phyloP scores from a whole-genome alignment of 2,329 filamentous ascomycete genomes.

The Pseudomassariella vexata region DNA sequence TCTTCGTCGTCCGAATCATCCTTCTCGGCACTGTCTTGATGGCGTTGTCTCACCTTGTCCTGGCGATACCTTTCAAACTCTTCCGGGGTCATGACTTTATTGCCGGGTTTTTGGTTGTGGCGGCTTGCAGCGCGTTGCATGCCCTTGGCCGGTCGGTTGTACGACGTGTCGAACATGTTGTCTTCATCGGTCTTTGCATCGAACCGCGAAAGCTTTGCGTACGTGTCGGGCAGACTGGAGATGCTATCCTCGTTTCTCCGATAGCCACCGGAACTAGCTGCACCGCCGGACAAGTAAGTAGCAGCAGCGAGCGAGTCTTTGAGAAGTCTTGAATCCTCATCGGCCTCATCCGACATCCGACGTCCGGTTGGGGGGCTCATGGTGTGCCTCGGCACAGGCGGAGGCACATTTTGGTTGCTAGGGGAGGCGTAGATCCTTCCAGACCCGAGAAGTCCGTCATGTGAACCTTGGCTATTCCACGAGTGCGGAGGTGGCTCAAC shows the following conservation, averaged over 20 bases:
- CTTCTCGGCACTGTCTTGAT: conserved; percentile 30
- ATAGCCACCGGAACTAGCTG: conserved; percentile 21
- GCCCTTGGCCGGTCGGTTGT: conserved; percentile 29
- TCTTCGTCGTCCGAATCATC: conserved; percentile 36
- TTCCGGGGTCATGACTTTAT: conserved; percentile 84
- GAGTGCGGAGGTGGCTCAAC: conserved; percentile 44
- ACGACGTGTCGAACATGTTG: conserved; percentile 48
- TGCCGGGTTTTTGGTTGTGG: conserved; percentile 37
- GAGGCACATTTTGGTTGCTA: conserved; percentile 28
- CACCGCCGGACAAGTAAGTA: conserved; percentile 32
- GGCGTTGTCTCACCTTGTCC: conserved; percentile 62
- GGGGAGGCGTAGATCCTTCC: conserved; percentile 28
- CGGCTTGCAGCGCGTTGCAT: conserved; percentile 27
- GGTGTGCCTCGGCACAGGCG: conserved; percentile 16
- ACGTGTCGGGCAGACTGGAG: conserved; percentile 23
- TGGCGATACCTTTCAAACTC: conserved; percentile 78
- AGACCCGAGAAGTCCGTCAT: conserved; percentile 39
- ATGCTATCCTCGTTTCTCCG: conserved; percentile 34
- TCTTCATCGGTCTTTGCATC: conserved; percentile 39
- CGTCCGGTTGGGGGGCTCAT: conserved; percentile 13
- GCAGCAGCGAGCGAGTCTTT: conserved; percentile 47
- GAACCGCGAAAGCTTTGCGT: conserved; percentile 23
- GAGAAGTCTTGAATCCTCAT: conserved; percentile 48
- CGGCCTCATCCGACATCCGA: conserved; percentile 29
- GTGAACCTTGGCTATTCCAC: conserved; percentile 45